These are phyloP conservation scores for Phytopythium chamaehyphon DNA, from an alignment of 352 stramenopile species.

Conservation along the genomic window DNA sequence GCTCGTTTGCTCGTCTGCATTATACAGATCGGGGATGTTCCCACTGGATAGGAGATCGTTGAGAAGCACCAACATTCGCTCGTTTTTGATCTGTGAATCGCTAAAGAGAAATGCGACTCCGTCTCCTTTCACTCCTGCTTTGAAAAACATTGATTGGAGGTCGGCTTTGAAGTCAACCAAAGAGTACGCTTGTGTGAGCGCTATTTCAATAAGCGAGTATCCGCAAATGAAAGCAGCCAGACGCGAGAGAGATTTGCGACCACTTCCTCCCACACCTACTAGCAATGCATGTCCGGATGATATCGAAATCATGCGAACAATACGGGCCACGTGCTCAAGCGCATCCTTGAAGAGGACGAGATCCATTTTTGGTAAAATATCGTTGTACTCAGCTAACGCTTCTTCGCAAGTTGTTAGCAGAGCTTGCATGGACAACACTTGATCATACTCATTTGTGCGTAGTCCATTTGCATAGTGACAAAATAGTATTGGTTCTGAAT, in stretches of 20 bases:
- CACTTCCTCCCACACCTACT: slow-evolving; percentile 91
- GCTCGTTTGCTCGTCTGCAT: slow-evolving; percentile 85
- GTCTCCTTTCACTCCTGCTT: slow-evolving; percentile 92
- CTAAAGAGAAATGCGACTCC: slow-evolving; percentile 90
- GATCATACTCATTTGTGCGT: slow-evolving; percentile 90
- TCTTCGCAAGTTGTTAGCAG: slow-evolving; percentile 82
- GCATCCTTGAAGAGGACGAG: slow-evolving; percentile 96
- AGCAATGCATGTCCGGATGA: slow-evolving; percentile 92
- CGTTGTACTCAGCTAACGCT: slow-evolving; percentile 92
- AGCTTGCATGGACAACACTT: slow-evolving; percentile 68
- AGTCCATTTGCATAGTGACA: slow-evolving; percentile 90
- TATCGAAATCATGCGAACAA: slow-evolving; percentile 94
- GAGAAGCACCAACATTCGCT: slow-evolving; percentile 93
- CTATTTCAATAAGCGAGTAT: slow-evolving; percentile 87
- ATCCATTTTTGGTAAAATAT: slow-evolving; percentile 91
- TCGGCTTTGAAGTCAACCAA: slow-evolving; percentile 94
- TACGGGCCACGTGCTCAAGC: slow-evolving; percentile 92
- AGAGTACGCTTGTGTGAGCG: slow-evolving; percentile 88
- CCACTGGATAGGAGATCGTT: slow-evolving; percentile 93
- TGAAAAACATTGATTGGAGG: slow-evolving; percentile 87
- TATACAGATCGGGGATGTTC: slow-evolving; percentile 92
- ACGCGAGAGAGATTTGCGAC: slow-evolving; percentile 91
- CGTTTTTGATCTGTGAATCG: slow-evolving; percentile 93
- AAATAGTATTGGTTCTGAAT: slow-evolving; percentile 89
- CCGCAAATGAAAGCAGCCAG: slow-evolving; percentile 91